These are phyloP conservation scores for Rhododendron williamsianum DNA, from an alignment of 148 eudicot genomes.

Conservation along the genomic window DNA sequence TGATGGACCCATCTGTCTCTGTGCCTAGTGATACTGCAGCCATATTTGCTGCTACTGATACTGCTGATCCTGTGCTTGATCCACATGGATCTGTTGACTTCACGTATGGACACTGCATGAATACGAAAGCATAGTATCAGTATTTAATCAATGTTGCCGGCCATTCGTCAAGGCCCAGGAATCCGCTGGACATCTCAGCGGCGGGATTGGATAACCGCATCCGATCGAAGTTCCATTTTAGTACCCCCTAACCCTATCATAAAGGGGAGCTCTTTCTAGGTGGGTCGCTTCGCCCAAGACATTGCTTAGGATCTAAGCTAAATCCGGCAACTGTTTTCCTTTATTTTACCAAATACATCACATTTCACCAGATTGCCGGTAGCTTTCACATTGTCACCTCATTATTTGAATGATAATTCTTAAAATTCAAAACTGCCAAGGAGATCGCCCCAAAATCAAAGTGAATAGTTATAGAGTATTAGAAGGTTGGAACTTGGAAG, in stretches of 20 bases:
- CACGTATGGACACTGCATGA: constrained; percentile 37
- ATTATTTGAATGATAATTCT: background rate
- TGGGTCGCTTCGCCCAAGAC: too few relatives aligned
- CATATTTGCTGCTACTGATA: constrained; percentile 58
- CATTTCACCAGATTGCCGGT: background rate
- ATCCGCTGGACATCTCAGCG: too few relatives aligned
- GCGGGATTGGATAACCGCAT: too few relatives aligned
- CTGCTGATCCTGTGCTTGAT: constrained; percentile 57
- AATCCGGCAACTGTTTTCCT: background rate
- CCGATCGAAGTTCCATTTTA: too few relatives aligned
- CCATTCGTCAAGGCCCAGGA: too few relatives aligned
- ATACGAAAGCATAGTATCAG: background rate
- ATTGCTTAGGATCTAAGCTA: background rate
- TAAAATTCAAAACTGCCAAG: background rate
- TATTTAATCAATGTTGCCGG: background rate
- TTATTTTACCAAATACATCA: background rate
- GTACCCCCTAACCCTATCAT: too few relatives aligned
- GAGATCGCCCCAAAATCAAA: background rate
- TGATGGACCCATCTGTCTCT: constrained; percentile 51
- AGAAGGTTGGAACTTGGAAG: background rate
- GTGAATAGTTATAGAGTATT: background rate
- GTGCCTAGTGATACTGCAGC: constrained; percentile 48
- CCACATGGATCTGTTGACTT: constrained; percentile 37
- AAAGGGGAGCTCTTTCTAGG: too few relatives aligned
- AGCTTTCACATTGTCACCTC: background rate